A percentile compares a stretch with the other conserved stretches of the same genome.
phyloP scores from a whole-genome alignment of 1,284 basidiomycete genomes.

The Ganoderma multipileum region DNA sequence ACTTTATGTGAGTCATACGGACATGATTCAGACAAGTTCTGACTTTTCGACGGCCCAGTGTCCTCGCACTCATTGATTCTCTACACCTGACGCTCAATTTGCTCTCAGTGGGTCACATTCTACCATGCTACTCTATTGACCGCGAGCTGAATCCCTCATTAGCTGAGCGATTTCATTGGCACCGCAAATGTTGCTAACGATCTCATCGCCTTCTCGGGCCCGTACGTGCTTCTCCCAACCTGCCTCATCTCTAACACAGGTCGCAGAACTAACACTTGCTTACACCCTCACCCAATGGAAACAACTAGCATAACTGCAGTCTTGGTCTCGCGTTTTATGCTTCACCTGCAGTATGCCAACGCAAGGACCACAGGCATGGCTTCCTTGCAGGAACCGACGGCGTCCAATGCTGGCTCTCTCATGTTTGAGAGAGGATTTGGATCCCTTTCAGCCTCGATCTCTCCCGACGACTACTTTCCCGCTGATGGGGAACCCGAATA shows the following conservation, averaged over 20 bases:
- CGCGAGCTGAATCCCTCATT: neutral
- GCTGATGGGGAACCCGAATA: too few relatives aligned
- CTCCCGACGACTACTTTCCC: neutral
- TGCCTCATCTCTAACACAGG: too few relatives aligned
- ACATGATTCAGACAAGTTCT: neutral
- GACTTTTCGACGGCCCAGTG: neutral
- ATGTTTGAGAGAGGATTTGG: neutral
- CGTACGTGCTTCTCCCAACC: neutral
- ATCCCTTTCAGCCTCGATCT: neutral
- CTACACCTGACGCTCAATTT: neutral
- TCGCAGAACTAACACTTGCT: too few relatives aligned
- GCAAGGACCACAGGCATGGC: neutral
- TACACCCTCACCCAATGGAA: too few relatives aligned
- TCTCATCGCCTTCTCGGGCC: neutral
- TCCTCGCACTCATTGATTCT: neutral
- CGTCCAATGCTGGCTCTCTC: neutral
- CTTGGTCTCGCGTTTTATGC: neutral
- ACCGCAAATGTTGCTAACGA: neutral
- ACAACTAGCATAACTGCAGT: neutral
- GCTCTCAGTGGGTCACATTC: neutral
- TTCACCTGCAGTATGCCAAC: neutral
- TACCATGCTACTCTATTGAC: neutral
- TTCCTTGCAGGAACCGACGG: neutral
- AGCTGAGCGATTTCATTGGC: neutral
- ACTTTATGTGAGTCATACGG: neutral